A percentile compares a stretch with the other conserved stretches of the same genome.
These are phyloP conservation scores for Yamadazyma paraphyllophila DNA, from an alignment of 805 yeast genomes.

Conservation along the genomic window DNA sequence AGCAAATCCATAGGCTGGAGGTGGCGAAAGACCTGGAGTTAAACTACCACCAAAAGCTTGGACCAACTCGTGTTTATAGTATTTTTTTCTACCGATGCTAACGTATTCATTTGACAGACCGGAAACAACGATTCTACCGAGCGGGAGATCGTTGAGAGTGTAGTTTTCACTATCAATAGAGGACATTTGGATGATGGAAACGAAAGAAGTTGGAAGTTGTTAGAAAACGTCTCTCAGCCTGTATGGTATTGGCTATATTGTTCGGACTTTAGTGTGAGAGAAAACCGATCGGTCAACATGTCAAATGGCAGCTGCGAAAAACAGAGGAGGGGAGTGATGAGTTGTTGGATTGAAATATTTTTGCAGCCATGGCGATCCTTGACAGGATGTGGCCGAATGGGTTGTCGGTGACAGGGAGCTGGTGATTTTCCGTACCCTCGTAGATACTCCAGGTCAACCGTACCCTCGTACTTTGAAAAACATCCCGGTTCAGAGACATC, in stretches of 20 bases:
- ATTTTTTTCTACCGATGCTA: conserved; percentile 28
- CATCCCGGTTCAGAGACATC: not conserved
- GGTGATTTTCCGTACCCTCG: not conserved
- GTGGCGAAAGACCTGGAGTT: conserved; percentile 31
- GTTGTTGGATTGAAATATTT: not conserved
- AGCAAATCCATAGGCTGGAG: conserved; percentile 55
- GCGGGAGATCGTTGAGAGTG: conserved; percentile 11
- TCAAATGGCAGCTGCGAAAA: not conserved
- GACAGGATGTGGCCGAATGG: not conserved
- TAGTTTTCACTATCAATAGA: conserved; percentile 6
- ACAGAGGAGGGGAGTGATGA: not conserved
- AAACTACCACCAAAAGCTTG: conserved; percentile 38
- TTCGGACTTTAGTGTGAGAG: conserved; percentile 1
- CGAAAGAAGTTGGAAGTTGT: not conserved
- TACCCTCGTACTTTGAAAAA: not conserved
- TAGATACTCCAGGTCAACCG: not conserved
- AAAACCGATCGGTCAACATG: not conserved
- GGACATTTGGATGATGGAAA: conserved; percentile 1
- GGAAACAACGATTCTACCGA: conserved; percentile 14
- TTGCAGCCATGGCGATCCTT: not conserved
- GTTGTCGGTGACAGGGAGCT: not conserved
- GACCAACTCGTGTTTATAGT: conserved; percentile 33
- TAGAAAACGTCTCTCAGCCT: not conserved
- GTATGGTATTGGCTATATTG: not conserved
- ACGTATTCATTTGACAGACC: conserved; percentile 35